Conservation (phyloP, 768 basidiomycete species). For the Candolleomyces efflorescens region DNA sequence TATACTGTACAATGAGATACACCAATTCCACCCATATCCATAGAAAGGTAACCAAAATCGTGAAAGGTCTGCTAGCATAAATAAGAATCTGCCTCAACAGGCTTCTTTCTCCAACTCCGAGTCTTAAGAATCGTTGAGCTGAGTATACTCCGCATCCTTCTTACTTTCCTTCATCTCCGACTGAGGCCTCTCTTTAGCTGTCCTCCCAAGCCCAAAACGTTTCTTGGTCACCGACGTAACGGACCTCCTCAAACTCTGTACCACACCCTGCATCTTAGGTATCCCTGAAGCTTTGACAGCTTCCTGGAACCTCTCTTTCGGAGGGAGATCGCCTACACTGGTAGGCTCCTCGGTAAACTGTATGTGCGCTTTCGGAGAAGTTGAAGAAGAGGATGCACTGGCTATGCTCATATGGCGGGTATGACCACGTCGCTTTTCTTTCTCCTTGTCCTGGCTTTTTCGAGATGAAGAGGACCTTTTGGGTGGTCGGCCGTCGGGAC, state of each 20-base stretch:
- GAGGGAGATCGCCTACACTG: too few species aligned
- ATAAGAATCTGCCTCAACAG: too few species aligned
- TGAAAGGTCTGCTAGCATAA: too few species aligned
- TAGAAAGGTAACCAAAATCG: too few species aligned
- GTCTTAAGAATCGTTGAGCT: too few species aligned
- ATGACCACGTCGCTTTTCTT: neutral
- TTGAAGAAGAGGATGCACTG: neutral
- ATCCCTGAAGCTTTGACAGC: constrained; percentile 29
- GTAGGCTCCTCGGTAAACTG: neutral
- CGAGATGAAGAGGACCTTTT: neutral
- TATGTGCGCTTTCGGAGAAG: neutral
- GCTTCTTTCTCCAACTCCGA: too few species aligned
- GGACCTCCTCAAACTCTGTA: constrained; percentile 30
- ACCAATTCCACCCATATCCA: too few species aligned
- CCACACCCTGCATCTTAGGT: constrained; percentile 37
- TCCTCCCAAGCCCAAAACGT: neutral
- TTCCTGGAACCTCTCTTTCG: constrained; percentile 20
- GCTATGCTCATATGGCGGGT: too few species aligned
- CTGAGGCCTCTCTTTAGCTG: neutral
- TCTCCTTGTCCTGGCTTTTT: neutral
- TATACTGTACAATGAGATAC: too few species aligned
- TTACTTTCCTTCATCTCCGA: neutral
- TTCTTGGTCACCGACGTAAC: constrained; percentile 27
- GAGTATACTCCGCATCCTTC: too few species aligned
- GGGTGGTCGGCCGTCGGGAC: neutral